Evolutionary conservation across 2,329 filamentous ascomycete species (phyloP).

Genomic region (Aspergillus glaucus): DNA sequence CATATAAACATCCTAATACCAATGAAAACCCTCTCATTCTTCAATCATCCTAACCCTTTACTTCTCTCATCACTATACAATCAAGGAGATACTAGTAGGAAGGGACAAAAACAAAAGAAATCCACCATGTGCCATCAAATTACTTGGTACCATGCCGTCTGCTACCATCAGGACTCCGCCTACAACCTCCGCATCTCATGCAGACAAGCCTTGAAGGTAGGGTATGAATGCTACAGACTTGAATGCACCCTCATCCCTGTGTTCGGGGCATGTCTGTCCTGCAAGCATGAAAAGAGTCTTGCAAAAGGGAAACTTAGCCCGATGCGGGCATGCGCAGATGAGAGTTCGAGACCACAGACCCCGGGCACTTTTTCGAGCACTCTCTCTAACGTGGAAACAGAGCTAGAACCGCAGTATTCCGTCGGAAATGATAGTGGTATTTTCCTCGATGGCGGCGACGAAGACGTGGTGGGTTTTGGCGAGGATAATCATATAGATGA

Average conservation of each 20-base stretch:
- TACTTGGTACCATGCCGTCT: slow-evolving; percentile 18
- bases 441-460: slow-evolving; percentile 2
- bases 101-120: neutral
- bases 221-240: slow-evolving; percentile 10
- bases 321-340: neutral
- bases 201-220: slow-evolving; percentile 6
- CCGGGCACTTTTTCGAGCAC: neutral
- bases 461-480: slow-evolving; percentile 1
- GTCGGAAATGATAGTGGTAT: neutral
- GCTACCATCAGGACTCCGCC: slow-evolving; percentile 10
- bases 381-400: neutral
- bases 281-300: slow-evolving; percentile 1
- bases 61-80: neutral
- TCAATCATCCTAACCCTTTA: too few relatives aligned
- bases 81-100: neutral
- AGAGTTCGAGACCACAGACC: neutral
- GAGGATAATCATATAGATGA: slow-evolving; percentile 4
- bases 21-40: neutral
- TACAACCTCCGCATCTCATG: slow-evolving; percentile 12
- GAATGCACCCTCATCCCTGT: slow-evolving; percentile 9
- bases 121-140: slow-evolving; percentile 19
- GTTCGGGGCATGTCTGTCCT: slow-evolving; percentile 10
- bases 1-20: neutral
- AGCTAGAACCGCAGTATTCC: neutral
- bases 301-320: neutral